phyloP scores from a whole-genome alignment of 2,329 filamentous ascomycete genomes.

The Nannizzia gypsea region DNA sequence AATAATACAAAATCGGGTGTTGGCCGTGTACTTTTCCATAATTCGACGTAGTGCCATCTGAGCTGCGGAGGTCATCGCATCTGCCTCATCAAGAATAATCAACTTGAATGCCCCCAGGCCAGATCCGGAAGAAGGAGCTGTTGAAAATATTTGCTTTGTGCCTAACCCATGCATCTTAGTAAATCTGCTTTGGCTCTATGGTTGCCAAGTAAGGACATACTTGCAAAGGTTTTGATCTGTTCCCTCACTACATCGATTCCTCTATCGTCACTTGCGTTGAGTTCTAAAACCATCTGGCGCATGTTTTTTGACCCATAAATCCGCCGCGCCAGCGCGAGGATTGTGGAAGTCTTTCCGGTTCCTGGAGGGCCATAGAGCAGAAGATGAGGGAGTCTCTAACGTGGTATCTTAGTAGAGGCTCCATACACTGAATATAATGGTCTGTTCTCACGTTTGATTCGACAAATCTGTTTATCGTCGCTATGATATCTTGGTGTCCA shows the following conservation, averaged over 20 bases:
- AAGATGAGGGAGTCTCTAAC: constrained; percentile 72
- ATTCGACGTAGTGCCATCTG: constrained; percentile 95
- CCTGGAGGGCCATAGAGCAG: constrained; percentile 93
- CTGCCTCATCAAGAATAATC: constrained; percentile 96
- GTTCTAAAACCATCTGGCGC: constrained; percentile 95
- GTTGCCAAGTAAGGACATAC: constrained; percentile 27
- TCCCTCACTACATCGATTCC: constrained; percentile 97
- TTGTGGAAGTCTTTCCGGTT: constrained; percentile 94
- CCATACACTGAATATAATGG: background rate
- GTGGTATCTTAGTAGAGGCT: background rate
- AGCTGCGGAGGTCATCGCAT: constrained; percentile 97
- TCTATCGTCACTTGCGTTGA: constrained; percentile 93
- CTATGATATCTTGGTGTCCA: constrained; percentile 91
- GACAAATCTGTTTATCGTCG: constrained; percentile 95
- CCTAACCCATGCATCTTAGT: constrained; percentile 18
- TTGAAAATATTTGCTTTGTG: constrained; percentile 93
- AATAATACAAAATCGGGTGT: constrained; percentile 96
- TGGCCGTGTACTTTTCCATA: constrained; percentile 98
- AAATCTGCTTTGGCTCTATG: background rate
- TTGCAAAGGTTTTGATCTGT: constrained; percentile 98
- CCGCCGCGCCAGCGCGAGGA: constrained; percentile 78
- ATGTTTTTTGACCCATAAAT: constrained; percentile 90
- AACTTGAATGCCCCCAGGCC: constrained; percentile 73
- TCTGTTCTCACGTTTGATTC: constrained; percentile 58
- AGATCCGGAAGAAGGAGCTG: constrained; percentile 38